Conservation (phyloP, 495 filamentous ascomycete species). For the Penicillium cinerascens region DNA sequence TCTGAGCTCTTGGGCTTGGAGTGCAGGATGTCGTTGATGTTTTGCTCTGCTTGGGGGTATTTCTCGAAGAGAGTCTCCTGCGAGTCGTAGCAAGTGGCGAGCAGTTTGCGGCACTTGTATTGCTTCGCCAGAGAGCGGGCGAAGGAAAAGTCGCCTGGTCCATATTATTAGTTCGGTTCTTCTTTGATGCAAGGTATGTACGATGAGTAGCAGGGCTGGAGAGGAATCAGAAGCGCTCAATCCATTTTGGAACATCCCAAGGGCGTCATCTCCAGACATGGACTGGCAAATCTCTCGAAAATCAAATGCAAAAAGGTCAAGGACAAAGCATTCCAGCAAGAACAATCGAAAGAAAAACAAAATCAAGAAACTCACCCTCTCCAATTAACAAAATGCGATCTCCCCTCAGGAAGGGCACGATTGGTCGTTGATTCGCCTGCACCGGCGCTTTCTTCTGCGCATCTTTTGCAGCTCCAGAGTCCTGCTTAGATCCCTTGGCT, state of each 20-base stretch:
- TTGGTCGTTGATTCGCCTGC: conserved; percentile 45
- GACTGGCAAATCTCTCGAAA: too few relatives aligned
- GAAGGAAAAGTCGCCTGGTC: conserved; percentile 78
- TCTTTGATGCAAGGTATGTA: background rate
- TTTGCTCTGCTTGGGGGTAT: conserved; percentile 69
- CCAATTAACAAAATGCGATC: conserved; percentile 81
- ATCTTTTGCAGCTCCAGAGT: background rate
- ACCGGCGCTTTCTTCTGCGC: conserved; percentile 14
- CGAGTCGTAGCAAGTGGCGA: conserved; percentile 61
- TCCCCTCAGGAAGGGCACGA: conserved; percentile 68
- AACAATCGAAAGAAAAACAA: conserved; percentile 8
- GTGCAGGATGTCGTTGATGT: conserved; percentile 52
- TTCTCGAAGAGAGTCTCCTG: conserved; percentile 55
- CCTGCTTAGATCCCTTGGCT: conserved; percentile 1
- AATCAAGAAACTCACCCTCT: conserved; percentile 55
- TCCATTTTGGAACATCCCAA: background rate
- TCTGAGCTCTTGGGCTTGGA: conserved; percentile 7
- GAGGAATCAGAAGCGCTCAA: background rate
- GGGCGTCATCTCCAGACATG: too few relatives aligned
- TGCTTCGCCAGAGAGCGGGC: conserved; percentile 67
- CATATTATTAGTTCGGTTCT: conserved; percentile 9
- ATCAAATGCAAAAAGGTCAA: too few relatives aligned
- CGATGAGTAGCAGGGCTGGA: too few relatives aligned
- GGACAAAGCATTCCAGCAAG: too few relatives aligned
- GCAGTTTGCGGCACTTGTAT: conserved; percentile 64